phyloP scores from a whole-genome alignment of 2,329 filamentous ascomycete species.

The Aspergillus sergii region DNA sequence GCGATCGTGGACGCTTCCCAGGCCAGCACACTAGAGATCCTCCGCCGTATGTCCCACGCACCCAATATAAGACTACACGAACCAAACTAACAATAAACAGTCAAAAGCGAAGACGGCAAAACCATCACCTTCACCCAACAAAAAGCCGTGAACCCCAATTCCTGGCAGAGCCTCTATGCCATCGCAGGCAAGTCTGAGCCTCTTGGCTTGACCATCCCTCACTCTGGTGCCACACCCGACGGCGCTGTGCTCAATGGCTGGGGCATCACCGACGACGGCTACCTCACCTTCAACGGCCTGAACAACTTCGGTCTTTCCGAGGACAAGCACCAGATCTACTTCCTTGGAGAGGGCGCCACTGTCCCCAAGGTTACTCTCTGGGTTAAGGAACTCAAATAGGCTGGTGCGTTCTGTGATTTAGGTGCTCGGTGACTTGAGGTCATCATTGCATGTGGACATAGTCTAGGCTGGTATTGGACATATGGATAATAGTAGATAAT shows the following conservation, averaged over 20 bases:
- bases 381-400: slow-evolving; percentile 7
- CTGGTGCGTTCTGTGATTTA: neutral
- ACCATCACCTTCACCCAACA: slow-evolving; percentile 5
- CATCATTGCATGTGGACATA: neutral
- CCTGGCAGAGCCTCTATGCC: slow-evolving; percentile 10
- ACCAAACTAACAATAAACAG: neutral
- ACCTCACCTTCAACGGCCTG: slow-evolving; percentile 8
- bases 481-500: neutral
- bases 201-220: slow-evolving; percentile 7
- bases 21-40: neutral
- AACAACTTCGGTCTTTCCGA: neutral
- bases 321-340: slow-evolving; percentile 4
- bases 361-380: neutral
- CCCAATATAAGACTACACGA: neutral
- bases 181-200: neutral
- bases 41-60: slow-evolving; percentile 1
- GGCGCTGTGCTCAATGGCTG: slow-evolving; percentile 2
- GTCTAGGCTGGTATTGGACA: neutral
- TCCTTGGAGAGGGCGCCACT: neutral
- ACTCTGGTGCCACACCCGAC: slow-evolving; percentile 3
- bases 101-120: neutral
- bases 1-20: neutral
- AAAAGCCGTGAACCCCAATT: neutral
- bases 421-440: neutral
- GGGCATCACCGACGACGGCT: slow-evolving; percentile 8